Evolutionary conservation across 768 basidiomycete genomes (phyloP).

Genomic region (Neoboletus brunneissimus): DNA sequence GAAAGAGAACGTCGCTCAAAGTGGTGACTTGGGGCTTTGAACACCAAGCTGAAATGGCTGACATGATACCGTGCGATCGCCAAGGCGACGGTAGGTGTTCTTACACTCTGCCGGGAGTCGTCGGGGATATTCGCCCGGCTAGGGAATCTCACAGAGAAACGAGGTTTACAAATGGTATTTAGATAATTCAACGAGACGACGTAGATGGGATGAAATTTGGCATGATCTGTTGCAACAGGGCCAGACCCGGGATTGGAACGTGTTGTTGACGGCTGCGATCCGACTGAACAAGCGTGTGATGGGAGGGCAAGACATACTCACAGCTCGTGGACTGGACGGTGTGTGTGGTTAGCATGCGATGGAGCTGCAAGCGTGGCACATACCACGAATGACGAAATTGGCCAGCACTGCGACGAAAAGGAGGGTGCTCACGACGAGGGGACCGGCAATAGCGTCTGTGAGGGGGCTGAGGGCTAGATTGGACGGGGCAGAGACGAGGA

Average conservation of each 20-base stretch:
- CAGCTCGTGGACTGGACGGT: conserved; percentile 55
- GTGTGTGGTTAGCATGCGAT: conserved; percentile 5
- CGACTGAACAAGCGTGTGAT: not conserved
- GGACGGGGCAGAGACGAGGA: conserved; percentile 17
- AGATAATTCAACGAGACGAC: not conserved
- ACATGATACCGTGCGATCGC: too few relatives aligned
- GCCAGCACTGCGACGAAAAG: conserved; percentile 86
- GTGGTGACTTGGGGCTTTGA: not conserved
- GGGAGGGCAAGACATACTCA: conserved; percentile 28
- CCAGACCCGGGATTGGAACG: conserved; percentile 30
- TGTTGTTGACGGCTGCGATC: conserved; percentile 25
- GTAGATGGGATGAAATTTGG: conserved; percentile 20
- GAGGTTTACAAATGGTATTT: not conserved
- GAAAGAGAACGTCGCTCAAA: not conserved
- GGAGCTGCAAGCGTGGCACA: conserved; percentile 23
- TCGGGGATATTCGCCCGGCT: too few relatives aligned
- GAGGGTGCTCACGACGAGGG: conserved; percentile 73
- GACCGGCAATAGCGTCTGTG: conserved; percentile 78
- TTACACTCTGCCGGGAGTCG: not conserved
- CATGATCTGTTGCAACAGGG: conserved; percentile 21
- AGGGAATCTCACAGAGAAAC: not conserved
- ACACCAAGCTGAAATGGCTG: too few relatives aligned
- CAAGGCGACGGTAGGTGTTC: not conserved
- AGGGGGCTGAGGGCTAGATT: not conserved
- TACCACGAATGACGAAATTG: conserved; percentile 87